Conservation (phyloP, 805 yeast species). For the Ogataea naganishii region DNA sequence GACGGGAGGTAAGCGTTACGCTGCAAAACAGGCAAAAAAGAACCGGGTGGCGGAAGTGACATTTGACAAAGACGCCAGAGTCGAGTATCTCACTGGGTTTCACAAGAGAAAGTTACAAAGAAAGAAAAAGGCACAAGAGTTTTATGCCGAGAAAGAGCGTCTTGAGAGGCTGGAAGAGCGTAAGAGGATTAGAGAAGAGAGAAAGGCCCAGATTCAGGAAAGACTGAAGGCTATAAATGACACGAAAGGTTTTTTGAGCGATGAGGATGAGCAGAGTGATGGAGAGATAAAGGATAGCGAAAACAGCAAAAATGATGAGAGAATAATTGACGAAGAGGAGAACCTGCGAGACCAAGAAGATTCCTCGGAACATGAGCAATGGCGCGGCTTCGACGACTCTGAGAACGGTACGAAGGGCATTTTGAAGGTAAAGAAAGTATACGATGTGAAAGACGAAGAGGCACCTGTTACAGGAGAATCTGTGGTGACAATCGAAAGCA, state of each 20-base stretch:
- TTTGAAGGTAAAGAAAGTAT: constrained; percentile 35
- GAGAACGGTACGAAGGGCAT: constrained; percentile 27
- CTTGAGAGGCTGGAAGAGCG: constrained; percentile 70
- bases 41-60: constrained; percentile 76
- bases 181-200: constrained; percentile 59
- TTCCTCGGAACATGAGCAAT: constrained; percentile 19
- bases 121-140: constrained; percentile 76
- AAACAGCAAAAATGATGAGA: constrained; percentile 15
- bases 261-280: constrained; percentile 10
- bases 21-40: constrained; percentile 54
- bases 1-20: constrained; percentile 79
- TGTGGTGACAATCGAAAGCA: constrained; percentile 47
- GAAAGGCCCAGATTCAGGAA: constrained; percentile 54
- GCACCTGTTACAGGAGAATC: constrained; percentile 37
- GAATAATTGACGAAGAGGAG: constrained; percentile 24
- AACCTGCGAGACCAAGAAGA: constrained; percentile 17
- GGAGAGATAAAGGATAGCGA: constrained; percentile 12
- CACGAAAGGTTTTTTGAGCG: constrained; percentile 23
- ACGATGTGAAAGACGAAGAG: constrained; percentile 25
- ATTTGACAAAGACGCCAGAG: constrained; percentile 72
- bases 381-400: constrained; percentile 33
- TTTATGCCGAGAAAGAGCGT: constrained; percentile 69
- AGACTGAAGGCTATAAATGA: constrained; percentile 53
- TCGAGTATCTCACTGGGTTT: constrained; percentile 86
- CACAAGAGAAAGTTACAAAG: constrained; percentile 89